Evolutionary conservation across 2,329 filamentous ascomycete species (phyloP), one percentile per base, ranked within the genome.

Genomic region (Stachybotrys elegans): DNA sequence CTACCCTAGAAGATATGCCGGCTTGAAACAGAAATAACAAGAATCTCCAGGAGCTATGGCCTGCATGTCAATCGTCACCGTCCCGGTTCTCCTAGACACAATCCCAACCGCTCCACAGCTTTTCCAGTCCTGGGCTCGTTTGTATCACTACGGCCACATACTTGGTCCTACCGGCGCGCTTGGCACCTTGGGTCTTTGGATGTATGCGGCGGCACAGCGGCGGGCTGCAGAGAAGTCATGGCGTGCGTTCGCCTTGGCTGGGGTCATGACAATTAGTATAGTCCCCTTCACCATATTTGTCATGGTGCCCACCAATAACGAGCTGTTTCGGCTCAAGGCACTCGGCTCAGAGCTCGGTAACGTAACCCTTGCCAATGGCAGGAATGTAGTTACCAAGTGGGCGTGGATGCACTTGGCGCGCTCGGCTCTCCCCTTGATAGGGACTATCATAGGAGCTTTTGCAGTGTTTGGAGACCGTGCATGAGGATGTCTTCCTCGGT

Each of bases 131-230:
- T 48, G 46, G 46, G 40, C 29, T 11, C 43, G 46, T n/a, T 21
- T 48, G 6, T 48, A 48, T 22, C 46, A 48, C 23, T 48, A 48
- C 22, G 46, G 46, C 17, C 43, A 45, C 12, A 43, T 43, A 17
- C 21, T 25, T 14, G 16, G 45, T 27, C 46, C 46, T 14, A 29
- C 25, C 25, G 14, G 8, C 8, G 25, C 25, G 8, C 8, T 29
- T 14, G 25, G 25, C 8, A 29, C 25, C 25, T 14, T 29, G 14
- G 14, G 25, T 14, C 25, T 29, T 29, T 29, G 25, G 25, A 29
- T 14, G 14, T 29, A 29, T 14, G 25, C 14, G 8, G 25, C 25
- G 25, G 14, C 14, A 9, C 25, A 14, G 25, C 25, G 25, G 14
- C 25, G 25, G 8, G 8, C 8, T 29, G 14, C 14, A 8, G 8